A percentile compares a stretch with the other conserved stretches of the same genome.
phyloP scores from a whole-genome alignment of 2,329 filamentous ascomycete species.

The Aspergillus novoparasiticus region DNA sequence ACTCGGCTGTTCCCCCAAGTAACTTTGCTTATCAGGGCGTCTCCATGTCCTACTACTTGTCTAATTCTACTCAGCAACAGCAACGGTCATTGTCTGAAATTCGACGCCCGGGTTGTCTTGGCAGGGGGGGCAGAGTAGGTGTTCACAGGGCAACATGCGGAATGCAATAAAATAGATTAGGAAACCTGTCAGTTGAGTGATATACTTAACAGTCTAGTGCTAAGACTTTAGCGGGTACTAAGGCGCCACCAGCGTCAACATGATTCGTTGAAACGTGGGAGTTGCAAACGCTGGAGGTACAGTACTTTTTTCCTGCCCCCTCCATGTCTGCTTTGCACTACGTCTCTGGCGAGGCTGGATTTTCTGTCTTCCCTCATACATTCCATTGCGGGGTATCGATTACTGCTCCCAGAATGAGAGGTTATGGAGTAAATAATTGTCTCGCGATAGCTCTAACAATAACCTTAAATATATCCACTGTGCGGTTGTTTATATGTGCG shows the following conservation, averaged over 20 bases:
- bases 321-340: not conserved
- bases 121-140: not conserved
- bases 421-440: not conserved
- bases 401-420: not conserved
- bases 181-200: not conserved
- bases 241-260: not conserved
- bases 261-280: not conserved
- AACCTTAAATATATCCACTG: not conserved
- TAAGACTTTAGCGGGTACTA: not conserved
- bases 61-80: no score
- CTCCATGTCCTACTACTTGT: not conserved
- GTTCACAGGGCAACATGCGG: not conserved
- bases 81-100: no score
- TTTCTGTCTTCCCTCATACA: not conserved
- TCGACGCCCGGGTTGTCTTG: not conserved
- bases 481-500: not conserved
- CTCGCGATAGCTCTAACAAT: not conserved
- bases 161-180: not conserved
- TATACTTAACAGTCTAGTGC: not conserved
- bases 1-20: not conserved
- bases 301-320: not conserved
- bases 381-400: not conserved
- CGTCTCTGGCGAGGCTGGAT: not conserved
- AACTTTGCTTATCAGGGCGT: not conserved
- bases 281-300: not conserved